Percentiles rank a stretch among this genome's conserved stretches.
Evolutionary conservation across 176 grass and related monocot species (phyloP).

Genomic region (Bromus sterilis): DNA sequence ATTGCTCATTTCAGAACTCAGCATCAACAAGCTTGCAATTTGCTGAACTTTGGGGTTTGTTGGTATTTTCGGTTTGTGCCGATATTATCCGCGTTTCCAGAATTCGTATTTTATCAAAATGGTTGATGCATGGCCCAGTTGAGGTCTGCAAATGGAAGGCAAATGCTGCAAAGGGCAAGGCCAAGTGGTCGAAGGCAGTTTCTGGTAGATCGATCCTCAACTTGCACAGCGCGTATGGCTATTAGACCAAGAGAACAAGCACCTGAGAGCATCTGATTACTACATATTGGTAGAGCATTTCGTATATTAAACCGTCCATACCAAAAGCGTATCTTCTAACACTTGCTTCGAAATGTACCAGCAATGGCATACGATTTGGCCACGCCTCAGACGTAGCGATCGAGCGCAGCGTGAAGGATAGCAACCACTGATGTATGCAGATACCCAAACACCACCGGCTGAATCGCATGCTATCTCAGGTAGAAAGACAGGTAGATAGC

Average conservation of each 20-base stretch:
- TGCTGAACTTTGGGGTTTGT: neutral
- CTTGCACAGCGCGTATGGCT: slow-evolving; percentile 19
- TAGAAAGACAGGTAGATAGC: neutral
- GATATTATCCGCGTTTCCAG: neutral
- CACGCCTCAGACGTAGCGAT: slow-evolving; percentile 1
- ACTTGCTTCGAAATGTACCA: neutral
- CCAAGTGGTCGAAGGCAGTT: slow-evolving; percentile 5
- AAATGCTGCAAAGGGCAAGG: neutral
- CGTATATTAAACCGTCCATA: slow-evolving; percentile 15
- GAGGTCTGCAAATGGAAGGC: neutral
- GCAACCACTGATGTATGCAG: neutral
- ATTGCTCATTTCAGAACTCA: neutral
- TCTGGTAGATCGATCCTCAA: neutral
- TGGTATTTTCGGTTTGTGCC: neutral
- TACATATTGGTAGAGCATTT: slow-evolving; percentile 21
- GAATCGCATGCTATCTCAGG: slow-evolving; percentile 12
- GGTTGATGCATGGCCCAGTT: neutral
- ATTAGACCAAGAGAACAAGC: neutral
- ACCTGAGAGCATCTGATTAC: neutral
- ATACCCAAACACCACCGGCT: neutral
- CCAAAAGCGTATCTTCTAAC: slow-evolving; percentile 2
- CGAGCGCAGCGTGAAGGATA: neutral
- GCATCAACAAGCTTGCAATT: neutral
- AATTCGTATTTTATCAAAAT: neutral
- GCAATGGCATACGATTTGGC: neutral